Conservation (phyloP, 2,329 filamentous ascomycete genomes). For the Scolecobasidium constrictum region DNA sequence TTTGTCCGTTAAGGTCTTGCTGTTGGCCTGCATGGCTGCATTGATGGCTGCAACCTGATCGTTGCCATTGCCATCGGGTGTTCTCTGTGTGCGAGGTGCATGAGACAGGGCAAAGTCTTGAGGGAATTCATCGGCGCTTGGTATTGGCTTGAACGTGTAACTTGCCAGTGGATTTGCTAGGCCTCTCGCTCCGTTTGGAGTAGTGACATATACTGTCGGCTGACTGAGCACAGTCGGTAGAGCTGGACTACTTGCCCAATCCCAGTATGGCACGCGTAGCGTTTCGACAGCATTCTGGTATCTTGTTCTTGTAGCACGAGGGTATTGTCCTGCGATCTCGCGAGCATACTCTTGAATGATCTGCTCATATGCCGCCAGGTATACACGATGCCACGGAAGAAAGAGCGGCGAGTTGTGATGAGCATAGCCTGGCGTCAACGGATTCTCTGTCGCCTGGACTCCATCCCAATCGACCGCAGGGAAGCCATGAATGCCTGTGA, state of each 20-base stretch:
- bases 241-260: slow-evolving; percentile 1
- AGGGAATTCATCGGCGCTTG: not conserved
- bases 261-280: slow-evolving; percentile 7
- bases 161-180: slow-evolving; percentile 5
- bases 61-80: not conserved
- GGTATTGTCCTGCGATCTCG: slow-evolving; percentile 7
- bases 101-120: not conserved
- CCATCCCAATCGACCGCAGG: slow-evolving; percentile 5
- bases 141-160: slow-evolving; percentile 7
- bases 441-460: not conserved
- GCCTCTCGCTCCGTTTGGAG: not conserved
- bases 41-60: not conserved
- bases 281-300: not conserved
- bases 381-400: slow-evolving; percentile 6
- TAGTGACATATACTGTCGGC: not conserved
- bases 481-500: slow-evolving; percentile 6
- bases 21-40: not conserved
- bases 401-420: not conserved
- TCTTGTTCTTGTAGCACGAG: not conserved
- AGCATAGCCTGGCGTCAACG: not conserved
- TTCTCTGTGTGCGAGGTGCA: not conserved
- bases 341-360: slow-evolving; percentile 2
- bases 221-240: not conserved
- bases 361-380: slow-evolving; percentile 3
- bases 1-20: not conserved